A percentile compares a stretch with the other conserved stretches of the same genome.
Conservation (phyloP, 2,329 filamentous ascomycete species). For the Aspergillus sp. region DNA sequence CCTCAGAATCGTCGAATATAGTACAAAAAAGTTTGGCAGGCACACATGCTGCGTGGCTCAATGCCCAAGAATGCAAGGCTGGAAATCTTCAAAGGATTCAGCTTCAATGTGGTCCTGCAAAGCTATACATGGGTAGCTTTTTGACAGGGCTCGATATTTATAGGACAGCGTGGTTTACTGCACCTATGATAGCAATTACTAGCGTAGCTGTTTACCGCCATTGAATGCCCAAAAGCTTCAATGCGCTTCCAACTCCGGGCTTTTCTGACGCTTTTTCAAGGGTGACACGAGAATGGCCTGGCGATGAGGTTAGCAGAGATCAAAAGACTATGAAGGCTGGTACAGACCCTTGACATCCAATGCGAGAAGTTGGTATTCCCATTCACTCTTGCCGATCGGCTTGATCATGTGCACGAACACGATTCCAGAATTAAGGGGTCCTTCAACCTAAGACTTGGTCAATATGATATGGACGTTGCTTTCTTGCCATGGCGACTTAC, state of each 20-base stretch:
- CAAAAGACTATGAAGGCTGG: background rate
- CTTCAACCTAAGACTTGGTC: slow-evolving; percentile 58
- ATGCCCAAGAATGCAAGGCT: too few species aligned
- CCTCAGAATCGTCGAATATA: too few species aligned
- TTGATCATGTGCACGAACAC: slow-evolving; percentile 76
- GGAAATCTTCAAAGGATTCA: too few species aligned
- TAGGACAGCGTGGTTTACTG: too few species aligned
- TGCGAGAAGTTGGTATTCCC: slow-evolving; percentile 73
- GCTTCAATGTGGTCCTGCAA: too few species aligned
- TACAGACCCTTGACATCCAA: slow-evolving; percentile 67
- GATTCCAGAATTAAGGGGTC: slow-evolving; percentile 66
- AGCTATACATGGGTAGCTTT: too few species aligned
- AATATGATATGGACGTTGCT: too few species aligned
- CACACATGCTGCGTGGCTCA: too few species aligned
- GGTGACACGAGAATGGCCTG: slow-evolving; percentile 41
- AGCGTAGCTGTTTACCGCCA: slow-evolving; percentile 27
- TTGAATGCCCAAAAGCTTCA: slow-evolving; percentile 48
- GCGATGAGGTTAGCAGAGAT: background rate
- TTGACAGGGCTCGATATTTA: too few species aligned
- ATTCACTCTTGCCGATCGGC: slow-evolving; percentile 59
- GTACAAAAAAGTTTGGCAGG: too few species aligned
- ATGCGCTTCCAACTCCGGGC: slow-evolving; percentile 35
- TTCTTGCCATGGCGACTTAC: slow-evolving; percentile 41
- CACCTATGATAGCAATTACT: too few species aligned
- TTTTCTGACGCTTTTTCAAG: slow-evolving; percentile 41